Percentiles rank a stretch among this genome's conserved stretches.
Evolutionary conservation across 345 rosid species (phyloP).

Genomic region (Psidium guajava): DNA sequence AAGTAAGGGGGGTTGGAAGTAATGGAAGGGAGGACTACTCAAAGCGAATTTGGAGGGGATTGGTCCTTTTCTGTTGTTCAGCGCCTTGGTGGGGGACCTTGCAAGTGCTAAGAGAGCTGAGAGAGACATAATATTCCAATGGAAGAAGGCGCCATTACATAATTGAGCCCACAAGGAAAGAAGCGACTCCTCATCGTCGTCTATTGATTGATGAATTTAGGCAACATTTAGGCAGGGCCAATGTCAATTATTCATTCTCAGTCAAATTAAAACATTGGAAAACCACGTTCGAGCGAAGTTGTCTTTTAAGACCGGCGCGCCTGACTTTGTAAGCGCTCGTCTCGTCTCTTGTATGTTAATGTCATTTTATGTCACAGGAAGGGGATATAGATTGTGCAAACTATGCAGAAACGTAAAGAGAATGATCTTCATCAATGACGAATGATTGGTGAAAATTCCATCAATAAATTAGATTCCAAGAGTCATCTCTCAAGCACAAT

Average conservation of each 20-base stretch:
- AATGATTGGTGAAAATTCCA: background rate
- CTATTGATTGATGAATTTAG: background rate
- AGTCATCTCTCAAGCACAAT: background rate
- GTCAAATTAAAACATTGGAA: background rate
- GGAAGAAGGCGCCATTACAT: background rate
- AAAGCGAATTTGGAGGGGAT: background rate
- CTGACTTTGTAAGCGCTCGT: background rate
- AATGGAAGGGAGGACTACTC: background rate
- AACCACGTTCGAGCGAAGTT: background rate
- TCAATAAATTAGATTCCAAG: background rate
- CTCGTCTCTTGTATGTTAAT: background rate
- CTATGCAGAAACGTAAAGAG: background rate
- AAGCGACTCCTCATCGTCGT: background rate
- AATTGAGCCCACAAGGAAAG: background rate
- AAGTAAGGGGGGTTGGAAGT: background rate
- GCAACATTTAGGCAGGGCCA: background rate
- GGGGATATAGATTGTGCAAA: background rate
- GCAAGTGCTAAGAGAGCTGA: background rate
- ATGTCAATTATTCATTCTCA: background rate
- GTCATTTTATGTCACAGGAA: background rate
- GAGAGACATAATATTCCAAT: background rate
- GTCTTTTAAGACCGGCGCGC: background rate
- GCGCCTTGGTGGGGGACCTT: background rate
- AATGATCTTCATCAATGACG: background rate
- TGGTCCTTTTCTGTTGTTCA: background rate